These are phyloP conservation scores for Paxillus ammoniavirescens DNA, from an alignment of 768 basidiomycete genomes.

Conservation along the genomic window DNA sequence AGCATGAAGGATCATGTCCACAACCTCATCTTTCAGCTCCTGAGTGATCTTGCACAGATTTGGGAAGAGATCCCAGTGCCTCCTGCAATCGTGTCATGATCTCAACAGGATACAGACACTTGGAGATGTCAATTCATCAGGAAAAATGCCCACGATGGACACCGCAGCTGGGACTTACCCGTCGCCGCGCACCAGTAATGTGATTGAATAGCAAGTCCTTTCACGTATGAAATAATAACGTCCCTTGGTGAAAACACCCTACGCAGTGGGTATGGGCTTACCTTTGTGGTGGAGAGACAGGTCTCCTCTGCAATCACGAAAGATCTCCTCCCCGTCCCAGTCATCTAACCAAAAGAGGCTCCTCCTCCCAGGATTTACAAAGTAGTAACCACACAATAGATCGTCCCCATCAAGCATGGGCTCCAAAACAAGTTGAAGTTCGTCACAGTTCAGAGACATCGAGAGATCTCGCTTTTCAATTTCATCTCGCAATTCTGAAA, in stretches of 20 bases:
- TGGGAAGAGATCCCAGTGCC: conserved; percentile 35
- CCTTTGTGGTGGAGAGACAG: conserved; percentile 26
- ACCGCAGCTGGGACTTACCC: conserved; percentile 5
- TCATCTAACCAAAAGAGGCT: conserved; percentile 56
- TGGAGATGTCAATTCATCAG: conserved; percentile 6
- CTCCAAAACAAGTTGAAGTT: conserved; percentile 48
- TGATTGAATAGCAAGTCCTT: conserved; percentile 34
- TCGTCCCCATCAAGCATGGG: conserved; percentile 22
- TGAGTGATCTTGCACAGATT: conserved; percentile 25
- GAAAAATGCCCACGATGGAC: no score
- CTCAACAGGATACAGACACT: not conserved
- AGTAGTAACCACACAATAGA: conserved; percentile 45
- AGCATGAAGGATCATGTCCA: conserved; percentile 25
- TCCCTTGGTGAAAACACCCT: not conserved
- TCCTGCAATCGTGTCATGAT: conserved; percentile 21
- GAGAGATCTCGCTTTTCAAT: conserved; percentile 13
- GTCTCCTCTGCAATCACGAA: conserved; percentile 20
- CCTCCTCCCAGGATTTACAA: conserved; percentile 45
- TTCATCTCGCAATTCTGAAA: conserved; percentile 18
- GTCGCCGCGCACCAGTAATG: conserved; percentile 35
- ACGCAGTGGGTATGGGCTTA: not conserved
- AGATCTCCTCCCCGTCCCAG: conserved; percentile 35
- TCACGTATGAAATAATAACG: not conserved
- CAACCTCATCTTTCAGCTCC: conserved; percentile 25
- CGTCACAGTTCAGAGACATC: conserved; percentile 23